A percentile compares a stretch with the other conserved stretches of the same genome.
Conservation (phyloP, 331 rosid species). For the Malus hybrid region DNA sequence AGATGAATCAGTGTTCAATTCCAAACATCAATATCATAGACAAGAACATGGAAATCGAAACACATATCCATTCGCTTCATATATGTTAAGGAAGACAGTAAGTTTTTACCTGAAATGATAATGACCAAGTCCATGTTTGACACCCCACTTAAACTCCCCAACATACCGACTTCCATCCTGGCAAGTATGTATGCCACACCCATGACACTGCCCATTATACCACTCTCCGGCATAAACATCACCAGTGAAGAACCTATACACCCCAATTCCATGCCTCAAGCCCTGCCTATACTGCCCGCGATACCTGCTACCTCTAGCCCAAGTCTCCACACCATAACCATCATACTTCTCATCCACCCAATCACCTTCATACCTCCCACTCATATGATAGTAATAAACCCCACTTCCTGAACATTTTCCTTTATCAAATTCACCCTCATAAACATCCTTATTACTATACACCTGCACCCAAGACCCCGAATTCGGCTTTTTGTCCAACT, state of each 20-base stretch:
- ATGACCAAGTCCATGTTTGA: conserved; percentile 83
- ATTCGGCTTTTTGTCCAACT: conserved; percentile 28
- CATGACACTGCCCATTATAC: conserved; percentile 95
- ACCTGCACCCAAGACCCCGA: conserved; percentile 80
- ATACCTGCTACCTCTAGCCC: conserved; percentile 90
- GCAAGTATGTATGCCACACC: conserved; percentile 79
- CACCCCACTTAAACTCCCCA: conserved; percentile 93
- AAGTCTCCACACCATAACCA: conserved; percentile 90
- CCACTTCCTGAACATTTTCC: conserved; percentile 94
- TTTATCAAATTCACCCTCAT: conserved; percentile 81
- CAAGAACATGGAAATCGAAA: neutral
- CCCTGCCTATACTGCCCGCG: conserved; percentile 79
- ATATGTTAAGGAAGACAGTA: neutral
- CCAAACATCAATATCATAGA: neutral
- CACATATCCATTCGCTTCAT: neutral
- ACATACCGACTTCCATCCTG: conserved; percentile 72
- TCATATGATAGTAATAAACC: conserved; percentile 70
- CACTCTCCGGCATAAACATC: conserved; percentile 86
- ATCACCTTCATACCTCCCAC: conserved; percentile 90
- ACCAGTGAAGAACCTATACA: conserved; percentile 67
- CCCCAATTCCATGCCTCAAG: conserved; percentile 81
- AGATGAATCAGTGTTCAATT: neutral
- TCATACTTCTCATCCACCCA: conserved; percentile 87
- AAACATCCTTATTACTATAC: conserved; percentile 71
- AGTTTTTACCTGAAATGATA: conserved; percentile 76